A percentile compares a stretch with the other conserved stretches of the same genome.
Conservation (phyloP, 495 filamentous ascomycete genomes). For the Penicillium pancosmium region DNA sequence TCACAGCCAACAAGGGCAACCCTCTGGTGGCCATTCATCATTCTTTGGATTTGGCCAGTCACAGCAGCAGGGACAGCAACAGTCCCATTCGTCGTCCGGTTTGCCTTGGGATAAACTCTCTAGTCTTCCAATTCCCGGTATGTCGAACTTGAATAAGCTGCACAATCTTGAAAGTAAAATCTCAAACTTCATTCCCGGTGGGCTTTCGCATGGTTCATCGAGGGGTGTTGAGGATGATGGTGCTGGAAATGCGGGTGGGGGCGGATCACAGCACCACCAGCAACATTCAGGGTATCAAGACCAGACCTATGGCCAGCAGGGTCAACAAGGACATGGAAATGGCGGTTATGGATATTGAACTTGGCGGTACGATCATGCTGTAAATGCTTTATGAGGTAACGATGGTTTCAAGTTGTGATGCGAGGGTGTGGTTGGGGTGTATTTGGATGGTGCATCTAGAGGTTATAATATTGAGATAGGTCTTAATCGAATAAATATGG, state of each 20-base stretch:
- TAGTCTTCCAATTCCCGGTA: constrained; percentile 45
- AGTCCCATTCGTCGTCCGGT: constrained; percentile 31
- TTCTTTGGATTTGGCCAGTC: constrained; percentile 15
- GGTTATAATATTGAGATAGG: too few species aligned
- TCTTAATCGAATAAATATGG: too few species aligned
- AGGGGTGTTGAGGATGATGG: constrained; percentile 26
- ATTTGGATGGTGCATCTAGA: too few species aligned
- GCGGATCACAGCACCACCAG: constrained; percentile 11
- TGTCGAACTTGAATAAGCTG: constrained; percentile 42
- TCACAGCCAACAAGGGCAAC: constrained; percentile 10
- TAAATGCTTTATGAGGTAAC: background rate
- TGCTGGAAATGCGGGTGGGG: constrained; percentile 2
- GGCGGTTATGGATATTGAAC: constrained; percentile 8
- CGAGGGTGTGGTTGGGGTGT: too few species aligned
- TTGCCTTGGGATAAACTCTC: constrained; percentile 44
- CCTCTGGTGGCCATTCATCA: constrained; percentile 19
- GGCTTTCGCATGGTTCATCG: constrained; percentile 39
- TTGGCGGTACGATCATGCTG: background rate
- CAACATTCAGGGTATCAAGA: background rate
- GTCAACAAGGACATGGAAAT: constrained; percentile 11
- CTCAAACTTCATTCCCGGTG: constrained; percentile 48
- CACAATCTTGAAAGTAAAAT: constrained; percentile 38
- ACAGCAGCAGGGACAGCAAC: constrained; percentile 25
- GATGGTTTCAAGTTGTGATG: too few species aligned
- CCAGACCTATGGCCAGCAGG: constrained; percentile 1